Evolutionary conservation across 1,139 yeast species (phyloP).

Genomic region (Candida tetrigidarum): DNA sequence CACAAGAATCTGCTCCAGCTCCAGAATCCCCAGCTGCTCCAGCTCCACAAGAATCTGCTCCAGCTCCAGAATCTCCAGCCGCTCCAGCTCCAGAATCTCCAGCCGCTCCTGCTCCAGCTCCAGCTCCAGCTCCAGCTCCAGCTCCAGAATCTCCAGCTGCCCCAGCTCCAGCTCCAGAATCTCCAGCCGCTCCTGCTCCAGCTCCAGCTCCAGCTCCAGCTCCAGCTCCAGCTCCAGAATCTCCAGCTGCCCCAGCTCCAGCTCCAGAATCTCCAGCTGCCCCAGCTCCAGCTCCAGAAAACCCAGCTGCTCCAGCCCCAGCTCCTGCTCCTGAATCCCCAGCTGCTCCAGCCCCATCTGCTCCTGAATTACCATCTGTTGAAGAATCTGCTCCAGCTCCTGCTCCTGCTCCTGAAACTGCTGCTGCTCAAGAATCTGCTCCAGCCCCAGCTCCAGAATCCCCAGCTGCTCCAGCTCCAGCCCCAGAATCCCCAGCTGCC

Average conservation of each 20-base stretch:
- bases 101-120: constrained; percentile 1
- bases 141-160: constrained; percentile 2
- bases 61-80: constrained; percentile 4
- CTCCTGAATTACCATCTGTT: too few species aligned
- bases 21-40: not conserved
- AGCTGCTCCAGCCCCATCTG: constrained; percentile 1
- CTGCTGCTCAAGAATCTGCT: not conserved
- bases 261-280: constrained; percentile 18
- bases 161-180: not conserved
- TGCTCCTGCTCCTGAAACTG: constrained; percentile 1
- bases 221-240: constrained; percentile 38
- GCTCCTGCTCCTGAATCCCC: not conserved
- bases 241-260: constrained; percentile 38
- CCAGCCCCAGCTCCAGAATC: constrained; percentile 43
- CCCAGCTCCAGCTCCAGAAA: constrained; percentile 1
- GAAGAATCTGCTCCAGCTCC: constrained; percentile 2
- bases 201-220: not conserved
- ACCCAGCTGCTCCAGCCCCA: too few species aligned
- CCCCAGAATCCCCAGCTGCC: constrained; percentile 18
- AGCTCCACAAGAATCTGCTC: constrained; percentile 15
- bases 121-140: constrained; percentile 16
- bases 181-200: constrained; percentile 1
- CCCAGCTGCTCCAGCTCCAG: constrained; percentile 35
- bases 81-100: constrained; percentile 13
- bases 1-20: not conserved